Base-by-base conservation (phyloP, 805 yeast species). In the Ogataea degrootiae region DNA sequence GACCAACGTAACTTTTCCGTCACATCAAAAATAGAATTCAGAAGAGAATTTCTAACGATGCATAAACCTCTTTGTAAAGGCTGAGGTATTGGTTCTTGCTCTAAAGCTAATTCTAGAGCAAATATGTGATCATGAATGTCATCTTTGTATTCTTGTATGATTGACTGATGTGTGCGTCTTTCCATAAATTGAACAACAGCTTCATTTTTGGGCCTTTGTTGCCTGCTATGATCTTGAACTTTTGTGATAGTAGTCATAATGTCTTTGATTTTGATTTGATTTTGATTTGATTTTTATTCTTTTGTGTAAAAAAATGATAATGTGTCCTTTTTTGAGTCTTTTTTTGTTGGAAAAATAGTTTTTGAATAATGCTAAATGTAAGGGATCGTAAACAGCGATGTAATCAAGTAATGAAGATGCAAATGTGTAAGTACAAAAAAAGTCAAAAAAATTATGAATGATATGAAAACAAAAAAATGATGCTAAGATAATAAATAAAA, bases 21-120 rank as follows among this genome's bases (percentile, higher is more conserved):
- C 19, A 65, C 65, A 45, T 67, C 70, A 38, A 62, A 57, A 15
- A 68, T 38, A 12, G 67, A 61, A 41, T 63, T 66, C 29, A 68
- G 46, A 16, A 67, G 48, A n/a, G 47, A 52, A 40, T 42, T 55
- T 51, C 68, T 55, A 41, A 47, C 45, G 40, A 39, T 47, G 19
- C 41, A 34, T 41, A 62, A 45, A 36, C 55, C 57, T 11, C 51
- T 50, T 52, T 53, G 69, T 40, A 50, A 48, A 7, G 66, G 63
- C 14, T 52, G 46, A 17, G 60, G 59, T 42, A 57, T 54, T 5
- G 68, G 65, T 14, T 50, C 46, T 19, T 53, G 51, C 55, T 71
- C 74, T 41, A 66, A 49, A 9, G 55, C 45, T 33, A 64, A 49
- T 46, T 63, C 67, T 19, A 61, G 47, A 16, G 55, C 51, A 38